Base-by-base conservation (phyloP, 106 monocot genomes). In the Platanthera zijinensis region DNA sequence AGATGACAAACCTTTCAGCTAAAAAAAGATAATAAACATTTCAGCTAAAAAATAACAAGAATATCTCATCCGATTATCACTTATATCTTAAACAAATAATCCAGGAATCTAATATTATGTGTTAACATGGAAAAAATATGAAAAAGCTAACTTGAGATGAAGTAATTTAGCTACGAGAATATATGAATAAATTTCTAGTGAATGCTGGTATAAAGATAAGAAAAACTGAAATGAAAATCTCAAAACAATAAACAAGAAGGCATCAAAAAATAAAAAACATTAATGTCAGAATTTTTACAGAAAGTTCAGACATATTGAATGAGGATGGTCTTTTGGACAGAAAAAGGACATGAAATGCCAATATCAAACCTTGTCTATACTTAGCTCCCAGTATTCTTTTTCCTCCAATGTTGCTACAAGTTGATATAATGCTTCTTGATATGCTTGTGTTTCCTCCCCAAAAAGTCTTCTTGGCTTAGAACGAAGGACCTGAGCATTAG, bases 321-420 rank as follows among this genome's bases (percentile, higher is more conserved):
- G 14, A 62, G 17, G 17, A 6, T 6, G 18, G 48, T 10, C 17
- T 25, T 15, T 48, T 48, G 70, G 48, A 70, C 48, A 48, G 17
- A 70, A 47, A 46, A 69, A 47, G 15, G 32, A 32, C 30, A 66
- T 32, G 28, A 66, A 48, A 70, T 70, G 70, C n/a, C 15, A 77
- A 28, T 73, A 68, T 77, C 81, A 85, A 84, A 99, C 99, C 99
- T 99, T 89, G 80, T 90, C 84, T 30, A 83, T 59, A 32, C 78
- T 92, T 72, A 90, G 76, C 51, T 99, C 92, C 94, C 94, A 99
- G 73, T 99, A 99, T 69, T 99, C 99, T 80, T 73, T 90, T 74
- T 90, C 84, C 81, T 85, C 90, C 90, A 99, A 87, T 57, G 83
- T 77, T 25, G 17, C 49, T 7, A 82, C 92, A 49, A 99, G 75